These are phyloP conservation scores for Phytophthora crassamura DNA, from an alignment of 352 stramenopile genomes.

Conservation along the genomic window DNA sequence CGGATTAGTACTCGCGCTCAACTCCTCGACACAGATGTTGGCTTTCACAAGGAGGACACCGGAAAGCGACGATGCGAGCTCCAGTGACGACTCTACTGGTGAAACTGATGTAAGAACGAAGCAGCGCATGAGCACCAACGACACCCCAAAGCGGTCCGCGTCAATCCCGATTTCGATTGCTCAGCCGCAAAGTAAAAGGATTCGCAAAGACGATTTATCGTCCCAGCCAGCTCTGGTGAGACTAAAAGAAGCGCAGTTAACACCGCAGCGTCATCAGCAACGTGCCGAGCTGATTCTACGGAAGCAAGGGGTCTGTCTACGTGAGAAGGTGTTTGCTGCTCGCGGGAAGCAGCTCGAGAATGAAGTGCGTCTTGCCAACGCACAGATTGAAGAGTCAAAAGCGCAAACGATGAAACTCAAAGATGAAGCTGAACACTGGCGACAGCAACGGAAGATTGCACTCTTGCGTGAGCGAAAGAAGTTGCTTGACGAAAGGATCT, in stretches of 20 bases:
- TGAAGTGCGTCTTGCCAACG: conserved; percentile 1
- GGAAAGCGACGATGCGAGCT: background rate
- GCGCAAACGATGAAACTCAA: conserved; percentile 15
- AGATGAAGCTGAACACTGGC: conserved; percentile 24
- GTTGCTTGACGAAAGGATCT: conserved; percentile 24
- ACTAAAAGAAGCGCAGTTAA: conserved; percentile 9
- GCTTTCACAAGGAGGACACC: background rate
- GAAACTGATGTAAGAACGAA: too few relatives aligned
- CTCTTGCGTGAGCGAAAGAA: conserved; percentile 27
- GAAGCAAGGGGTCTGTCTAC: conserved; percentile 1
- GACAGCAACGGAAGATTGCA: conserved; percentile 5
- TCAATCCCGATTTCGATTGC: conserved; percentile 16
- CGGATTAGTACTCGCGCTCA: conserved; percentile 9
- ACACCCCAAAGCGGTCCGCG: background rate
- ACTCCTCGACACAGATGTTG: conserved; percentile 2
- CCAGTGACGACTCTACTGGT: too few relatives aligned
- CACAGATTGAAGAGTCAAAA: conserved; percentile 14
- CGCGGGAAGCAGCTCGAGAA: conserved; percentile 9
- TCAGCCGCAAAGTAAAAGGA: background rate
- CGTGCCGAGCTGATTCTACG: background rate
- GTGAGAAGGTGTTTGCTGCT: conserved; percentile 7
- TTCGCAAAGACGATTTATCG: conserved; percentile 1
- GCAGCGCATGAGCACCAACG: background rate
- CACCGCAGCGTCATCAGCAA: background rate
- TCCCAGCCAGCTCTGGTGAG: background rate